phyloP scores from a whole-genome alignment of 495 filamentous ascomycete species.

The Hyphodiscus hymeniophilus region DNA sequence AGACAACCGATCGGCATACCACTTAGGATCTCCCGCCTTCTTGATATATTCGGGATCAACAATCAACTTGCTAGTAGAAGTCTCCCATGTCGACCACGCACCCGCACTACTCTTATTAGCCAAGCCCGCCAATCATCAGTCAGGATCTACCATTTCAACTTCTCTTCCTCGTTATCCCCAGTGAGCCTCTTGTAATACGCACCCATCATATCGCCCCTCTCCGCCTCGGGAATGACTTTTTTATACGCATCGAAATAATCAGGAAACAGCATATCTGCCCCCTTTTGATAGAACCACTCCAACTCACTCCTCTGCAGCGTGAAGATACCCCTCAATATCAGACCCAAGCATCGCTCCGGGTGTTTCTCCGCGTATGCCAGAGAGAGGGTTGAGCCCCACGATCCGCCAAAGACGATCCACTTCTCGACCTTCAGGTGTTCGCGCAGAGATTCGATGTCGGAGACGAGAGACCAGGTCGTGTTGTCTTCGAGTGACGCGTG shows the following conservation, averaged over 20 bases:
- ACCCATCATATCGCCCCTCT: constrained; percentile 24
- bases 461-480: constrained; percentile 33
- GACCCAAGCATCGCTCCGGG: constrained; percentile 27
- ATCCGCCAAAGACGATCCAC: constrained; percentile 43
- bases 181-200: constrained; percentile 31
- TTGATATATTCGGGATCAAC: constrained; percentile 20
- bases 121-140: not conserved
- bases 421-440: constrained; percentile 32
- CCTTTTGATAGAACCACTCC: constrained; percentile 23
- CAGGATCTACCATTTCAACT: constrained; percentile 16
- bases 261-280: constrained; percentile 30
- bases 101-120: constrained; percentile 11
- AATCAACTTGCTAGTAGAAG: constrained; percentile 25
- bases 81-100: constrained; percentile 32
- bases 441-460: constrained; percentile 36
- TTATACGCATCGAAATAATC: constrained; percentile 33
- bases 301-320: constrained; percentile 26
- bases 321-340: constrained; percentile 36
- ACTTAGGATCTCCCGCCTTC: constrained; percentile 27
- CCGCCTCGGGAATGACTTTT: constrained; percentile 24
- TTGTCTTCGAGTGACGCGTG: constrained; percentile 33
- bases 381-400: constrained; percentile 38
- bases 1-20: constrained; percentile 8
- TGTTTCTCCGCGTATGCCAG: constrained; percentile 35
- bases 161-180: constrained; percentile 21